These are phyloP conservation scores for Hericium coralloides DNA, from an alignment of 768 basidiomycete genomes.

Conservation along the genomic window DNA sequence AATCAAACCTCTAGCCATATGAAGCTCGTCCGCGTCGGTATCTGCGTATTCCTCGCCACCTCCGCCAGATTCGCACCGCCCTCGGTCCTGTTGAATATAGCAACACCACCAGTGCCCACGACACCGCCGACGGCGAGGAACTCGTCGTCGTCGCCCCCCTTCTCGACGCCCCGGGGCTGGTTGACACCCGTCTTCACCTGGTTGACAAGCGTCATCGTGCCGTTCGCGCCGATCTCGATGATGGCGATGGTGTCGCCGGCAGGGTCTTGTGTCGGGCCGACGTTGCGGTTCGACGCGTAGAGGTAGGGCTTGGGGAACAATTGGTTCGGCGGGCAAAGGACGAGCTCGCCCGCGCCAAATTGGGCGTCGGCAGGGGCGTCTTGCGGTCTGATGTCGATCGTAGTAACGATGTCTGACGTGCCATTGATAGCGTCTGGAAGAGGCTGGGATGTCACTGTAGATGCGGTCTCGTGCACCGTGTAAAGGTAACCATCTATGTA, in stretches of 20 bases:
- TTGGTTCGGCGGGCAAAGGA: conserved; percentile 40
- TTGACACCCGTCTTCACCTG: conserved; percentile 57
- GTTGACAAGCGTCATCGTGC: conserved; percentile 32
- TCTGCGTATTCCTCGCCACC: conserved; percentile 42
- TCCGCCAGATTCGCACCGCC: conserved; percentile 42
- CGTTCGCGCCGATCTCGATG: conserved; percentile 32
- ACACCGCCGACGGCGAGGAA: conserved; percentile 48
- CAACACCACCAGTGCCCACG: conserved; percentile 45
- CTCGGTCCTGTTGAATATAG: conserved; percentile 44
- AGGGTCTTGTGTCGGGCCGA: conserved; percentile 33
- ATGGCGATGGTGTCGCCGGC: conserved; percentile 59
- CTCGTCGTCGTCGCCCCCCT: conserved; percentile 40
- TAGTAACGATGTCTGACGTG: conserved; percentile 41
- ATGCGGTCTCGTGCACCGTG: conserved; percentile 46
- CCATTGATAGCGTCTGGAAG: conserved; percentile 43
- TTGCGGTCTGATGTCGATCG: conserved; percentile 38
- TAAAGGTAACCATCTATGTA: conserved; percentile 39
- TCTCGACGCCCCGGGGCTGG: conserved; percentile 58
- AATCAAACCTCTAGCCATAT: conserved; percentile 31
- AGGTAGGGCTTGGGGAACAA: conserved; percentile 45
- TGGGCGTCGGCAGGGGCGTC: conserved; percentile 28
- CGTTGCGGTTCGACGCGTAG: conserved; percentile 67
- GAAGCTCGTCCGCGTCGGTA: conserved; percentile 44
- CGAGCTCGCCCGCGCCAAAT: conserved; percentile 53
- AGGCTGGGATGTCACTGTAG: conserved; percentile 47